phyloP scores from a whole-genome alignment of 305 asterid genomes.

The Rubia occidens region DNA sequence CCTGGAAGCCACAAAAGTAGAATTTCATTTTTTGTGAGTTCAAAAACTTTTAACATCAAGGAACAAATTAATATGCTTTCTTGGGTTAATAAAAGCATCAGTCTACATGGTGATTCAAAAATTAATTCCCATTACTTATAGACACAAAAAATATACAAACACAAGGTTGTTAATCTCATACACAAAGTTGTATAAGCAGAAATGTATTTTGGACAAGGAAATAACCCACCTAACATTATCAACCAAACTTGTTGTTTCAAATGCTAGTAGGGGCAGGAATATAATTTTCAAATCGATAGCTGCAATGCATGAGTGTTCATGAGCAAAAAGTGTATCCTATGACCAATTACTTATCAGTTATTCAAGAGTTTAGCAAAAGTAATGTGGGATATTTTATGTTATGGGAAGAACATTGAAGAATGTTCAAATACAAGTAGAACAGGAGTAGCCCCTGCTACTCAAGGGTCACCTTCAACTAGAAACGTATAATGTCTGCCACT shows the following conservation, averaged over 20 bases:
- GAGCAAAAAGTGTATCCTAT: conserved; percentile 18
- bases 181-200: background rate
- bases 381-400: background rate
- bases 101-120: background rate
- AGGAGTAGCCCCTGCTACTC: background rate
- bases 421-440: background rate
- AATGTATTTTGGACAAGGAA: conserved; percentile 15
- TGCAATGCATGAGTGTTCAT: conserved; percentile 33
- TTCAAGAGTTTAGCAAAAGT: background rate
- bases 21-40: background rate
- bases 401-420: background rate
- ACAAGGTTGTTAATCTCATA: background rate
- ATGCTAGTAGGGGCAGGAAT: conserved; percentile 73
- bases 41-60: background rate
- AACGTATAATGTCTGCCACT: too few relatives aligned
- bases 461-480: too few relatives aligned
- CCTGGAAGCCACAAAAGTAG: conserved; percentile 29
- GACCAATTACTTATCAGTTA: background rate
- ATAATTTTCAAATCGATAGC: conserved; percentile 88
- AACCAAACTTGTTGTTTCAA: conserved; percentile 71
- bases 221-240: conserved; percentile 69
- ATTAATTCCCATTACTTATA: background rate
- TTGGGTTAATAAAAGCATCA: background rate
- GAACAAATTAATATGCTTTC: background rate
- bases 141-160: background rate